Conservation (phyloP, 805 yeast species). For the Tetrapisispora iriomotensis region DNA sequence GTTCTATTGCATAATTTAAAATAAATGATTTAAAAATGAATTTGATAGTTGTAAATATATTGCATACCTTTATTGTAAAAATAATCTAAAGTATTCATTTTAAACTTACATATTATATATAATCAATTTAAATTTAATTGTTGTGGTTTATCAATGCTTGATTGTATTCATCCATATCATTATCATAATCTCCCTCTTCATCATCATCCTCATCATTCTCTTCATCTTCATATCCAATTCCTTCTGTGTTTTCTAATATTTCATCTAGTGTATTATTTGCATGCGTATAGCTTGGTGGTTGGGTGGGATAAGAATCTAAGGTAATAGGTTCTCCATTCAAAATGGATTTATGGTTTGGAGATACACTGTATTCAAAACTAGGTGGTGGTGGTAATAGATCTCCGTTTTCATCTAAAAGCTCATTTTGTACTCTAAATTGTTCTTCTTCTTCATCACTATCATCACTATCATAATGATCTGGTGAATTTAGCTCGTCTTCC, state of each 20-base stretch:
- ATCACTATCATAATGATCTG: slow-evolving; percentile 6
- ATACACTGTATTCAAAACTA: slow-evolving; percentile 28
- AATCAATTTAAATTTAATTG: background rate
- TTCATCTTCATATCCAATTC: slow-evolving; percentile 7
- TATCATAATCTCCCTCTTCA: slow-evolving; percentile 2
- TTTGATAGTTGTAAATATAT: background rate
- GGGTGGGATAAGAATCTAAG: slow-evolving; percentile 28
- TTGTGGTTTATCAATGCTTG: too few relatives aligned
- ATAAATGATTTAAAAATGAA: background rate
- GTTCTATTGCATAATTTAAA: background rate
- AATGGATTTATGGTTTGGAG: slow-evolving; percentile 9
- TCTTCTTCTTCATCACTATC: background rate
- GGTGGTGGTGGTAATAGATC: slow-evolving; percentile 31
- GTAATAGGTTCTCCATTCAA: slow-evolving; percentile 25
- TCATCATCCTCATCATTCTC: slow-evolving; percentile 11
- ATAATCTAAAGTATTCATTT: background rate
- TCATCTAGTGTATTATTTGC: background rate
- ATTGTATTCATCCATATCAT: slow-evolving; percentile 4
- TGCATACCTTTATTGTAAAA: background rate
- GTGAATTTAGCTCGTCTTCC: slow-evolving; percentile 19
- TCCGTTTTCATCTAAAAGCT: slow-evolving; percentile 10
- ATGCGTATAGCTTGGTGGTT: slow-evolving; percentile 33
- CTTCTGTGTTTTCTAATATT: background rate
- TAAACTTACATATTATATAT: background rate
- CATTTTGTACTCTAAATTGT: background rate